Base-by-base conservation (phyloP, 139 green algal species). In the Chara braunii region DNA sequence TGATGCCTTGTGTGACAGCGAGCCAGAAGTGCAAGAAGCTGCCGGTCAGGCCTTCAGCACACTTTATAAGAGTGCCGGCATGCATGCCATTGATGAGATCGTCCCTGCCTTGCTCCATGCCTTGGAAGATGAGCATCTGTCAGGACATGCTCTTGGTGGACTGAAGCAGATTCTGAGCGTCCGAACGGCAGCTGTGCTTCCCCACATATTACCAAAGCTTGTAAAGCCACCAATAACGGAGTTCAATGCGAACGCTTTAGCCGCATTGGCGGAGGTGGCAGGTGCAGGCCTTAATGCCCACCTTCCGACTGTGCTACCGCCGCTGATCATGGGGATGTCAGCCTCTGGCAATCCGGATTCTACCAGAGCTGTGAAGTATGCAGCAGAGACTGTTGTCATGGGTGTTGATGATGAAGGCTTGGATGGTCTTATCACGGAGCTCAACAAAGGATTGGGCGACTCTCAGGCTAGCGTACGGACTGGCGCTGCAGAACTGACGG, bases 21-120 rank as follows among this genome's bases (percentile, higher is more conserved):
- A 53, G 14, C 18, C 52, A 29, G 66, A 67, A 36, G 60, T 74
- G 14, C 64, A 80, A 6, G 83, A 89, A 74, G 89, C 90, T 1
- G 90, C 90, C 0, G 89, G 84, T 50, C 84, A 78, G 1, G 90
- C 91, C 0, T 94, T 97, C 61, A 81, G 72, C 61, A 84, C 91
- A 22, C 81, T 97, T 43, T 95, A 97, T 83, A 73, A 70, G 60
- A 84, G 81, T 43, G 80, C 80, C 43, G 83, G 84, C 35, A 30
- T 74, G 68, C 26, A 74, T 22, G 68, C 64, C 1, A 56, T 89
- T 28, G 85, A 94, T 33, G 90, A 95, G 57, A 72, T 72, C 26
- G 84, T 96, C 12, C 68, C 51, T 2, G 33, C 60, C 26, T 54
- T 72, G 60, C 67, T 78, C 36, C 23, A 59, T 8, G 31, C 45